These are phyloP conservation scores for Ogataea thermomethanolica DNA, from an alignment of 805 yeast species.

Conservation along the genomic window DNA sequence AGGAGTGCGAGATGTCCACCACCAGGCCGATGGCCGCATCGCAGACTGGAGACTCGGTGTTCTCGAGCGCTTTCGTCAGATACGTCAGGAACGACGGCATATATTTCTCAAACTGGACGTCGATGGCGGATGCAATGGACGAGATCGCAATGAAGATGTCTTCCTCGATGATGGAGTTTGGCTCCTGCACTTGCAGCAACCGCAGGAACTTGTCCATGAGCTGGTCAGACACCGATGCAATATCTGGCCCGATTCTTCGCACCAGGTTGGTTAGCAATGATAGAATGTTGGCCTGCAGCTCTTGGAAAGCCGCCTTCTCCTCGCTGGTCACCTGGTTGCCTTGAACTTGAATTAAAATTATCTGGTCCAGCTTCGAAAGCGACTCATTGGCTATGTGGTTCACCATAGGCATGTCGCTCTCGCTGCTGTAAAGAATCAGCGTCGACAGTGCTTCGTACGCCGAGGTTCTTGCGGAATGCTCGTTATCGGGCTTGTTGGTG, in stretches of 20 bases:
- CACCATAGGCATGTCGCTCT: conserved; percentile 63
- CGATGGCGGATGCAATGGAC: conserved; percentile 81
- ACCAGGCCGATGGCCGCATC: conserved; percentile 91
- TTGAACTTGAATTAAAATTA: conserved; percentile 59
- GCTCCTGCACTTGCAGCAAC: conserved; percentile 55
- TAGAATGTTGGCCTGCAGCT: conserved; percentile 78
- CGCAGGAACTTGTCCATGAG: conserved; percentile 81
- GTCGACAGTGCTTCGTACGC: conserved; percentile 92
- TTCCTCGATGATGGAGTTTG: conserved; percentile 77
- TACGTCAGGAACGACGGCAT: conserved; percentile 82
- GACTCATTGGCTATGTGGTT: conserved; percentile 73
- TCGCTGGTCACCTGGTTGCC: conserved; percentile 44
- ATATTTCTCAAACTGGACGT: conserved; percentile 65
- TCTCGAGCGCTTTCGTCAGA: conserved; percentile 72
- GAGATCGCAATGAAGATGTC: conserved; percentile 91
- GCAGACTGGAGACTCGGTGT: conserved; percentile 80
- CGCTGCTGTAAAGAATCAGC: conserved; percentile 71
- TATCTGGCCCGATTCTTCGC: conserved; percentile 71
- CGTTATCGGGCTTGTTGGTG: conserved; percentile 75
- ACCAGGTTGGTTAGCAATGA: conserved; percentile 79
- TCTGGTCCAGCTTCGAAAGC: conserved; percentile 65
- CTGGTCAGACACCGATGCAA: conserved; percentile 67
- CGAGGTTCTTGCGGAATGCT: conserved; percentile 86
- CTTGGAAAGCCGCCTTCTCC: conserved; percentile 76
- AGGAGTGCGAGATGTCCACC: conserved; percentile 89